Conservation (phyloP, 2,329 filamentous ascomycete species). For the Elsinoe fawcettii region DNA sequence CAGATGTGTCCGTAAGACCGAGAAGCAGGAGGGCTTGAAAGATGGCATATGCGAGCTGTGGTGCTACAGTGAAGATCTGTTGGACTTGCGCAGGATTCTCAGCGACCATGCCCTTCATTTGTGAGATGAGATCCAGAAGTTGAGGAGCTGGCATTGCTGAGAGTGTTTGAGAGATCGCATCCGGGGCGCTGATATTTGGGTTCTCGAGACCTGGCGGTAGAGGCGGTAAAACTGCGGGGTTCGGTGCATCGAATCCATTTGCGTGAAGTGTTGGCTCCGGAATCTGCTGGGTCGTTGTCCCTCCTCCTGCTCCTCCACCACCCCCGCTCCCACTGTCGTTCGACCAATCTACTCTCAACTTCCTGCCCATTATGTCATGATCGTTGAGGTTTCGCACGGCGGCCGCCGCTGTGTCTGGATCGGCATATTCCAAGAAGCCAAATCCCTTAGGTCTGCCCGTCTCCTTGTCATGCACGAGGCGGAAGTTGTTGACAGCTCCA, state of each 20-base stretch:
- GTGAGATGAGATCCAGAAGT: constrained; percentile 83
- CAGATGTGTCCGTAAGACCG: constrained; percentile 79
- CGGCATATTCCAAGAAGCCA: constrained; percentile 91
- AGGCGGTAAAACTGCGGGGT: constrained; percentile 58
- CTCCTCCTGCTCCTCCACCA: constrained; percentile 18
- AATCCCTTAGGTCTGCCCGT: constrained; percentile 93
- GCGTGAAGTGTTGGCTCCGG: constrained; percentile 18
- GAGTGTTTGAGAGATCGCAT: constrained; percentile 87
- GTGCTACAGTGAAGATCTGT: constrained; percentile 78
- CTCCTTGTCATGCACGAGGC: constrained; percentile 90
- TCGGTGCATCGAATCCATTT: constrained; percentile 37
- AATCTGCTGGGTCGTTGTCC: constrained; percentile 22
- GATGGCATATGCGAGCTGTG: constrained; percentile 87
- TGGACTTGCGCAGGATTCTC: constrained; percentile 75
- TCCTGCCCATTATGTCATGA: constrained; percentile 88
- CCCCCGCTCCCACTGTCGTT: constrained; percentile 73
- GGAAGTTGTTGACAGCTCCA: constrained; percentile 84
- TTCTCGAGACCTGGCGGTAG: constrained; percentile 80
- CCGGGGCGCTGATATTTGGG: constrained; percentile 72
- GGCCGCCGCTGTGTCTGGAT: constrained; percentile 83
- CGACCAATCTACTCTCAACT: constrained; percentile 90
- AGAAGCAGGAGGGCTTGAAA: constrained; percentile 91
- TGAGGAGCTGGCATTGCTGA: constrained; percentile 78
- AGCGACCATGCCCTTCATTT: constrained; percentile 87
- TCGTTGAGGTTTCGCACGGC: constrained; percentile 94